These are phyloP conservation scores for Thielaviopsis musarum DNA, from an alignment of 2,329 filamentous ascomycete genomes.

Conservation along the genomic window DNA sequence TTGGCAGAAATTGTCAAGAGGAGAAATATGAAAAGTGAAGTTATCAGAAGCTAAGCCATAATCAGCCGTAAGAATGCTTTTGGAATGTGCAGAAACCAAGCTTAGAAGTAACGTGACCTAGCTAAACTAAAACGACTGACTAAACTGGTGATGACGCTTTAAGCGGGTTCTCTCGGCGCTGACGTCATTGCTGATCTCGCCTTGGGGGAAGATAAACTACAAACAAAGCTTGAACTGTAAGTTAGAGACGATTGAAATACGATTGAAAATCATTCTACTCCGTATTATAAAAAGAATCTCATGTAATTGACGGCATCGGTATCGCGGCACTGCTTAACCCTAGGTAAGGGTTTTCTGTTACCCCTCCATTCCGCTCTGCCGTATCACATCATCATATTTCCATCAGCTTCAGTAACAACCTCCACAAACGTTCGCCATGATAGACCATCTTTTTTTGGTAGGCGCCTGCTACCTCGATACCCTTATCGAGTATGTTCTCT, in stretches of 20 bases:
- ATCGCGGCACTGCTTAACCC: not conserved
- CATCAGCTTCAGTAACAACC: not conserved
- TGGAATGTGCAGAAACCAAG: not conserved
- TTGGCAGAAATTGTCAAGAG: too few relatives aligned
- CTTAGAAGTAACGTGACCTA: not conserved
- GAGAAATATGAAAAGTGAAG: not conserved
- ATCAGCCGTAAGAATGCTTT: not conserved
- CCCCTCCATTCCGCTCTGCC: not conserved
- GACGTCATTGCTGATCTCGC: not conserved
- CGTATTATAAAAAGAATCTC: too few relatives aligned
- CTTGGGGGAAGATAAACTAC: too few relatives aligned
- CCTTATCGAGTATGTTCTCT: constrained; percentile 39
- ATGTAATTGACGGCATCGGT: not conserved
- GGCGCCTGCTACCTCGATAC: constrained; percentile 58
- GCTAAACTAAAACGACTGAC: not conserved
- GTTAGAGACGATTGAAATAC: too few relatives aligned
- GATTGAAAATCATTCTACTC: too few relatives aligned
- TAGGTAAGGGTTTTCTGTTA: not conserved
- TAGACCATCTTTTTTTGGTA: constrained; percentile 43
- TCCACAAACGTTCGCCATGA: constrained; percentile 14
- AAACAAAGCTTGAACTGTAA: too few relatives aligned
- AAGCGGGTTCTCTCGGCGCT: not conserved
- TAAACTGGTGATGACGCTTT: not conserved
- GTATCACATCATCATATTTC: not conserved
- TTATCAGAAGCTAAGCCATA: not conserved